Conservation (phyloP, 148 eudicot species). For the Diospyros lotus region DNA sequence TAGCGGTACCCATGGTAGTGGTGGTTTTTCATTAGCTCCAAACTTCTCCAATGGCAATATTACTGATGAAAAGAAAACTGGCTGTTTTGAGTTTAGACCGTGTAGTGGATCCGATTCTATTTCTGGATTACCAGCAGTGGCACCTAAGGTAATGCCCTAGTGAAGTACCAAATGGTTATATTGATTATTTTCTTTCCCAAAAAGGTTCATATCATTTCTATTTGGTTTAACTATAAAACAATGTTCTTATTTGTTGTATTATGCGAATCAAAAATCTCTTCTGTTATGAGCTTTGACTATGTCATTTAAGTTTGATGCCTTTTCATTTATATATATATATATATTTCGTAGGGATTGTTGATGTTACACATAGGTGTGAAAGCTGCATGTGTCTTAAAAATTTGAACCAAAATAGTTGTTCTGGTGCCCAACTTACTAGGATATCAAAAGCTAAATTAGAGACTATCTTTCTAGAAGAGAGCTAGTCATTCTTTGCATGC, state of each 20-base stretch:
- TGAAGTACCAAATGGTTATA: slow-evolving; percentile 2
- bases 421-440: not conserved
- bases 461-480: not conserved
- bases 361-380: not conserved
- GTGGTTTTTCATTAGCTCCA: slow-evolving; percentile 38
- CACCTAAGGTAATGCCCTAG: slow-evolving; percentile 49
- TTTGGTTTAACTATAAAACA: not conserved
- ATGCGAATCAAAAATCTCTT: not conserved
- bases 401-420: not conserved
- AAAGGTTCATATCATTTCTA: not conserved
- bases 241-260: not conserved
- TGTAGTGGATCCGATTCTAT: slow-evolving; percentile 52
- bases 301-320: slow-evolving; percentile 3
- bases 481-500: not conserved
- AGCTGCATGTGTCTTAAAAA: not conserved
- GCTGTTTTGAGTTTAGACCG: slow-evolving; percentile 78
- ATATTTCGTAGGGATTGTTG: too few species aligned
- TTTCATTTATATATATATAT: too few species aligned
- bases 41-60: slow-evolving; percentile 35
- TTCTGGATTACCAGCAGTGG: slow-evolving; percentile 47
- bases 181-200: not conserved
- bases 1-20: slow-evolving; percentile 25
- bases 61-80: slow-evolving; percentile 37
- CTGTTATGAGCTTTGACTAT: not conserved
- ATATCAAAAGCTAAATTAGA: not conserved